These are phyloP conservation scores for Scopulariopsis brevicaulis DNA, from an alignment of 2,329 filamentous ascomycete genomes.

Conservation along the genomic window DNA sequence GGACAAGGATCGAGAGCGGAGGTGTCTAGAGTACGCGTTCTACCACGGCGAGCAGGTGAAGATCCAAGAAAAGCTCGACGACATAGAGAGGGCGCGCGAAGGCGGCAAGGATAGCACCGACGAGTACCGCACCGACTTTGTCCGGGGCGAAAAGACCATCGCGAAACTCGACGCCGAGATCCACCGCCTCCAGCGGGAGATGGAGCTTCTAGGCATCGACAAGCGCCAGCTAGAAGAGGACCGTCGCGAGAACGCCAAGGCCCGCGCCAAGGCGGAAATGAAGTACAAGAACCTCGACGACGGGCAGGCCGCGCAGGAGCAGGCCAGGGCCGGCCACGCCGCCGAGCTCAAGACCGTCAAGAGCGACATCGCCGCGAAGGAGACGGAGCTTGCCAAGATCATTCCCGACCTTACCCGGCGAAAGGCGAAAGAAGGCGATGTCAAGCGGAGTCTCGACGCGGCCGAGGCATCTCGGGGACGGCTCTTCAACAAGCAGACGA, in stretches of 20 bases:
- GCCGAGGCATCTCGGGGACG: conserved; percentile 66
- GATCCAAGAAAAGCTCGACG: conserved; percentile 65
- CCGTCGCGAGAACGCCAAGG: conserved; percentile 67
- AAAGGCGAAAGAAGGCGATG: conserved; percentile 59
- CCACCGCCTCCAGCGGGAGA: conserved; percentile 65
- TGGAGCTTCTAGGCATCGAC: conserved; percentile 77
- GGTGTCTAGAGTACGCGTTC: conserved; percentile 90
- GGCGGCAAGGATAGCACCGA: conserved; percentile 78
- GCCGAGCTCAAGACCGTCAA: conserved; percentile 62
- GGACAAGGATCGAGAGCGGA: conserved; percentile 83
- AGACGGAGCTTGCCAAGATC: conserved; percentile 64
- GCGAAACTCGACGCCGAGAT: conserved; percentile 68
- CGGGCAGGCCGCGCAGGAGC: conserved; percentile 67
- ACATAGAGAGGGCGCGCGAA: conserved; percentile 71
- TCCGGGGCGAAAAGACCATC: conserved; percentile 70
- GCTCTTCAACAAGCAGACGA: conserved; percentile 84
- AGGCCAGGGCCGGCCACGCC: conserved; percentile 60
- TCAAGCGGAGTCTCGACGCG: conserved; percentile 62
- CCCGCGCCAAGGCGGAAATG: conserved; percentile 75
- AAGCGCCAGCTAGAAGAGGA: conserved; percentile 83
- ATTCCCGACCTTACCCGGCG: conserved; percentile 65
- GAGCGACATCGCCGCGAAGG: conserved; percentile 61
- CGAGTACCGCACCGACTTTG: conserved; percentile 64
- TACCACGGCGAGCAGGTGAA: conserved; percentile 81
- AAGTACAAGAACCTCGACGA: conserved; percentile 75